phyloP scores from a whole-genome alignment of 2,329 filamentous ascomycete genomes.

The Tothia fuscella region DNA sequence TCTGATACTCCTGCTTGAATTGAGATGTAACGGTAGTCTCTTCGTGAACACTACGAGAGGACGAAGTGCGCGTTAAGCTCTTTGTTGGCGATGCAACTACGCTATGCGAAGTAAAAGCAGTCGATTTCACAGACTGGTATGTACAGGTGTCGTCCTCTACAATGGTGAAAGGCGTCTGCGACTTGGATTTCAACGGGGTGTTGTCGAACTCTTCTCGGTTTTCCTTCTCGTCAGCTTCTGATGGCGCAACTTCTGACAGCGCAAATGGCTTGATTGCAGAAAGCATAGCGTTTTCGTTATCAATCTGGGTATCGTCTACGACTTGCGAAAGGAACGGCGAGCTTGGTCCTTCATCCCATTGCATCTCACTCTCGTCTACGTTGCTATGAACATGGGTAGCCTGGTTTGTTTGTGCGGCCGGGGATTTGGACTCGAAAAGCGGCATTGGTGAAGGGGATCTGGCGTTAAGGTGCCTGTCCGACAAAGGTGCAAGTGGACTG shows the following conservation, averaged over 20 bases:
- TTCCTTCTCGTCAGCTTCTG: background rate
- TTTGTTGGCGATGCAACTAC: conserved; percentile 1
- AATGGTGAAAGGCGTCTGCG: conserved; percentile 1
- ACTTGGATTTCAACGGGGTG: background rate
- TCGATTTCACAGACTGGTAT: background rate
- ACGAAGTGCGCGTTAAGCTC: background rate
- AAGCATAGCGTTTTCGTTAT: conserved; percentile 18
- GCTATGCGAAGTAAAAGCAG: conserved; percentile 5
- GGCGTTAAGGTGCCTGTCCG: background rate
- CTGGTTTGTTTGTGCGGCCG: background rate
- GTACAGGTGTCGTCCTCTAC: conserved; percentile 9
- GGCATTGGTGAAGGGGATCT: background rate
- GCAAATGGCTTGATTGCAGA: conserved; percentile 6
- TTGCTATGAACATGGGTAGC: conserved; percentile 5
- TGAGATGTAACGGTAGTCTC: background rate
- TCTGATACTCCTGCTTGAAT: background rate
- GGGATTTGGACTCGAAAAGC: background rate
- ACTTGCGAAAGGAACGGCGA: conserved; percentile 38
- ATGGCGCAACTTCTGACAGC: conserved; percentile 10
- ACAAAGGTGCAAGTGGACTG: conserved; percentile 8
- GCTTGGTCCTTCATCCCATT: conserved; percentile 31
- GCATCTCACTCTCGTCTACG: conserved; percentile 21
- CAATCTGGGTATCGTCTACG: conserved; percentile 24
- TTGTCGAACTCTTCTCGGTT: background rate
- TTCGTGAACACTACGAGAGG: background rate